Percentiles rank a stretch among this genome's conserved stretches.
These are phyloP conservation scores for Coemansia aciculifera DNA, from an alignment of 192 early-diverging fungal genomes.

Conservation along the genomic window DNA sequence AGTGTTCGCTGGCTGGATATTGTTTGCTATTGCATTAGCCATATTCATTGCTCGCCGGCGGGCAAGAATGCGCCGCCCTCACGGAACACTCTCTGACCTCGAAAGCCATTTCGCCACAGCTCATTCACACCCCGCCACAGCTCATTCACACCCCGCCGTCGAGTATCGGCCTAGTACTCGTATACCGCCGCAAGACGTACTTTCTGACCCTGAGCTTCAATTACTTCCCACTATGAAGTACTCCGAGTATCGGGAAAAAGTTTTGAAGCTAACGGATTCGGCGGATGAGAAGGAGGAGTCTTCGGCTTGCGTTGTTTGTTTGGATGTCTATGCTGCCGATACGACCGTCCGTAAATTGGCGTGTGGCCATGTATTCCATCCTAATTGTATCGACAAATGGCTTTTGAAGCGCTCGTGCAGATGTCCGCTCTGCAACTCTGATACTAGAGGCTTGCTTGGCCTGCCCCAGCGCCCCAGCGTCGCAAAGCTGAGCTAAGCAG, in stretches of 20 bases:
- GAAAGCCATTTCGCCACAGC: background rate
- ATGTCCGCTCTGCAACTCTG: slow-evolving; percentile 44
- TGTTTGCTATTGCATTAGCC: slow-evolving; percentile 7
- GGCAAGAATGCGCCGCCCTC: background rate
- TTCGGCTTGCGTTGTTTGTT: slow-evolving; percentile 30
- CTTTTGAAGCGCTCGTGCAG: slow-evolving; percentile 41
- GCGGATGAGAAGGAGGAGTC: background rate
- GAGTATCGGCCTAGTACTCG: slow-evolving; percentile 9
- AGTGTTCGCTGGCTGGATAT: slow-evolving; percentile 22
- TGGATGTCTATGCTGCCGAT: slow-evolving; percentile 22
- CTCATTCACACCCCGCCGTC: background rate
- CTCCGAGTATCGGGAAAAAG: slow-evolving; percentile 1
- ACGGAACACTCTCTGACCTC: slow-evolving; percentile 6
- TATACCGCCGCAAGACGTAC: slow-evolving; percentile 5
- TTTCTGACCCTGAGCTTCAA: slow-evolving; percentile 17
- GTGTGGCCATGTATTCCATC: slow-evolving; percentile 41
- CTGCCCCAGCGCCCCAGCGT: slow-evolving; percentile 29
- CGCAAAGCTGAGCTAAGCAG: slow-evolving; percentile 17
- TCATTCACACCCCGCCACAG: background rate
- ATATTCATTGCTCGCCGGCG: slow-evolving; percentile 18
- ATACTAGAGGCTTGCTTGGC: slow-evolving; percentile 18
- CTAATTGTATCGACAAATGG: slow-evolving; percentile 44
- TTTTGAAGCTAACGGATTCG: background rate
- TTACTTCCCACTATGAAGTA: slow-evolving; percentile 13
- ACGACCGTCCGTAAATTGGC: slow-evolving; percentile 31